Evolutionary conservation across 768 basidiomycete genomes (phyloP).

Genomic region (Collybia nuda): DNA sequence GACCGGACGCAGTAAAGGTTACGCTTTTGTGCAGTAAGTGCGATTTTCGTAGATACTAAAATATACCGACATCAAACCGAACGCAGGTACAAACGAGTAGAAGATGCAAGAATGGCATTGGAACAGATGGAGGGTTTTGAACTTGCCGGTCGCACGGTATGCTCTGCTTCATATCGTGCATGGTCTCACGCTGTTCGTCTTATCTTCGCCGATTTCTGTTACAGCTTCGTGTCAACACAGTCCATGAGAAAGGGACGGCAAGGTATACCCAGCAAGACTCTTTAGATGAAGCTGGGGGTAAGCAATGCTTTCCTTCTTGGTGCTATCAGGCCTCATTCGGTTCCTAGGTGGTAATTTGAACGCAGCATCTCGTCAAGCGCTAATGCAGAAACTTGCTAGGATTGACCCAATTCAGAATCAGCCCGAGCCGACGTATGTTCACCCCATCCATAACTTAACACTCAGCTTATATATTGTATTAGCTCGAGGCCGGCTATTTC

Average conservation of each 20-base stretch:
- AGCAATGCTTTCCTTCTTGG: background rate
- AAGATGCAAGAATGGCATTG: conserved; percentile 94
- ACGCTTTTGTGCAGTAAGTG: conserved; percentile 93
- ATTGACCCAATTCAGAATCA: conserved; percentile 64
- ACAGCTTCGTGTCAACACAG: conserved; percentile 87
- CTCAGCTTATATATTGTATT: conserved; percentile 14
- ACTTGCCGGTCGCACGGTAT: conserved; percentile 89
- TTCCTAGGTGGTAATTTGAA: conserved; percentile 90
- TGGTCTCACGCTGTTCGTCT: background rate
- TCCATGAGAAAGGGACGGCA: conserved; percentile 85
- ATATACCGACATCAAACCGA: background rate
- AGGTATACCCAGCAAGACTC: conserved; percentile 77
- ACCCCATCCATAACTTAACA: background rate
- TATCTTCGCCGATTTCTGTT: conserved; percentile 8
- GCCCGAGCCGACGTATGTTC: conserved; percentile 61
- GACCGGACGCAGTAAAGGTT: conserved; percentile 96
- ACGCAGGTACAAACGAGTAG: conserved; percentile 79
- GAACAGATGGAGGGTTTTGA: conserved; percentile 99
- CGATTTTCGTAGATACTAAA: background rate
- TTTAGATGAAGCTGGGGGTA: conserved; percentile 89
- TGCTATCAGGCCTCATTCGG: too few relatives aligned
- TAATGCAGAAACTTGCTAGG: conserved; percentile 99
- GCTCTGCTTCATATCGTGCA: conserved; percentile 14
- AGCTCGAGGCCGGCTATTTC: conserved; percentile 81
- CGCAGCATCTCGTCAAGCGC: conserved; percentile 96